These are phyloP conservation scores for Schwanniomyces vanrijiae DNA, from an alignment of 805 yeast genomes.

Conservation along the genomic window DNA sequence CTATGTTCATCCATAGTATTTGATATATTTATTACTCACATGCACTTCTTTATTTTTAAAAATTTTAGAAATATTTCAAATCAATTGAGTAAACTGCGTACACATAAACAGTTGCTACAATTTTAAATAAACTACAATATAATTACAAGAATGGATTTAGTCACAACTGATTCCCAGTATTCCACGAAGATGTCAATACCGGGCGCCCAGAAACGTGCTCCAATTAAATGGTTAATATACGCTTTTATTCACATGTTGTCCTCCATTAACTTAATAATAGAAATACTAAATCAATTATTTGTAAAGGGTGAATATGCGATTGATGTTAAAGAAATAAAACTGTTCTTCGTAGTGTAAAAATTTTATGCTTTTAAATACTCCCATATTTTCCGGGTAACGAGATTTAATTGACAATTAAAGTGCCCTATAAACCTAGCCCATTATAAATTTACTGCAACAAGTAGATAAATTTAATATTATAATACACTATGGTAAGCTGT, in stretches of 20 bases:
- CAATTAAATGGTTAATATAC: conserved; percentile 36
- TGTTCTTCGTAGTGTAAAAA: neutral
- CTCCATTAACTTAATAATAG: conserved; percentile 16
- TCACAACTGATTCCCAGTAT: conserved; percentile 48
- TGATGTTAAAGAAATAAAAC: conserved; percentile 29
- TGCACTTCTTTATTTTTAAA: too few relatives aligned
- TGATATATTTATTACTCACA: neutral
- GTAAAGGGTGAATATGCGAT: conserved; percentile 37
- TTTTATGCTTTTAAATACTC: neutral
- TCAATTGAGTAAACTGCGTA: neutral
- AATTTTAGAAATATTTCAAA: neutral
- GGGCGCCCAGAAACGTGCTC: conserved; percentile 51
- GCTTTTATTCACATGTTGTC: conserved; percentile 34
- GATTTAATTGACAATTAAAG: neutral
- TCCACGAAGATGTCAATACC: conserved; percentile 40
- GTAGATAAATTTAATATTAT: too few relatives aligned
- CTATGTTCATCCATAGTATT: neutral
- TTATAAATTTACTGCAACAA: neutral
- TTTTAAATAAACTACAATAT: neutral
- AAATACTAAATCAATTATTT: conserved; percentile 13
- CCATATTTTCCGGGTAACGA: conserved; percentile 1
- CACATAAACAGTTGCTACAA: neutral
- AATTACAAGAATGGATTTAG: conserved; percentile 22
- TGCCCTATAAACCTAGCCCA: neutral
- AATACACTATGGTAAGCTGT: neutral